A percentile compares a stretch with the other conserved stretches of the same genome.
These are phyloP conservation scores for Suillus weaverae DNA, from an alignment of 768 basidiomycete genomes.

Conservation along the genomic window DNA sequence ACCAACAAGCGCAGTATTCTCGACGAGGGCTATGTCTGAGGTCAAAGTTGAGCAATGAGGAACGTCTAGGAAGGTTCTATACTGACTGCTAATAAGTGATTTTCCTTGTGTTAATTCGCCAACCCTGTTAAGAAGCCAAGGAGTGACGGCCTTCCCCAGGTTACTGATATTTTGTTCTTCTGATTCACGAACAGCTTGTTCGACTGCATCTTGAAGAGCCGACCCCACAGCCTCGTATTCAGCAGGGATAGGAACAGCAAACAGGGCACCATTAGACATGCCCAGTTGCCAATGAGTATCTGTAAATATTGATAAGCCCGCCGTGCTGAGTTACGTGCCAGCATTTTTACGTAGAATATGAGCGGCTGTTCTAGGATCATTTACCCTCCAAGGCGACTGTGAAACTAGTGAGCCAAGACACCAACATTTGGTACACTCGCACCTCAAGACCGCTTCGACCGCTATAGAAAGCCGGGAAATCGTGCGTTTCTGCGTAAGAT, in stretches of 20 bases:
- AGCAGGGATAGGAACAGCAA: constrained; percentile 89
- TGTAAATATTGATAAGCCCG: constrained; percentile 28
- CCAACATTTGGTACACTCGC: constrained; percentile 13
- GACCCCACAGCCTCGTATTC: constrained; percentile 67
- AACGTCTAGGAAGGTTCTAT: neutral
- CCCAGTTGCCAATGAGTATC: constrained; percentile 71
- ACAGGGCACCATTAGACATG: constrained; percentile 73
- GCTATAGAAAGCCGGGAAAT: constrained; percentile 95
- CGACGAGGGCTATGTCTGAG: constrained; percentile 82
- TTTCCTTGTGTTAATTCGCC: constrained; percentile 75
- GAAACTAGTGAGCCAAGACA: neutral
- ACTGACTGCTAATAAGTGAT: constrained; percentile 72
- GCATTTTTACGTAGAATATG: constrained; percentile 62
- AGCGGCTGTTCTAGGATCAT: constrained; percentile 67
- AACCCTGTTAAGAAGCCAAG: constrained; percentile 88
- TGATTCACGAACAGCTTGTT: constrained; percentile 83
- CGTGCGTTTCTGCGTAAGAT: constrained; percentile 67
- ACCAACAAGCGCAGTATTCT: constrained; percentile 88
- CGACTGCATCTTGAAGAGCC: constrained; percentile 72
- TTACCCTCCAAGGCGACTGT: constrained; percentile 79
- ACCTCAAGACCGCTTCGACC: constrained; percentile 82
- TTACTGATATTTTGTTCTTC: constrained; percentile 76
- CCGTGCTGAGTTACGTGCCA: neutral
- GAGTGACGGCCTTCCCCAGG: constrained; percentile 89
- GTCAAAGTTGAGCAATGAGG: constrained; percentile 3